Conservation (phyloP, 1,284 basidiomycete genomes). For the Pseudozyma pruni region DNA sequence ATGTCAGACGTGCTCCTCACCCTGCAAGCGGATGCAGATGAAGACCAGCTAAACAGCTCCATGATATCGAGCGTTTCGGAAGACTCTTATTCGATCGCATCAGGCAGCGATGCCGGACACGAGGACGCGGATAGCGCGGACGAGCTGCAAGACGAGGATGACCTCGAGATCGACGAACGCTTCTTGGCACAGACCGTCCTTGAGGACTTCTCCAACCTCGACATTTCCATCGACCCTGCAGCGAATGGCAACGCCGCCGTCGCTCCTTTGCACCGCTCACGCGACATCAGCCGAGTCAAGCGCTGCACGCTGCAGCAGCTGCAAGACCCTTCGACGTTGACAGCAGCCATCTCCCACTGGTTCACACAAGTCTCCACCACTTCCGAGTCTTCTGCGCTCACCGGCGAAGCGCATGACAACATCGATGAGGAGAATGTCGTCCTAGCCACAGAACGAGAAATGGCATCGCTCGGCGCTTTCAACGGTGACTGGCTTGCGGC, state of each 20-base stretch:
- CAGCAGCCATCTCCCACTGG: constrained; percentile 47
- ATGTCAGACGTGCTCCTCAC: constrained; percentile 48
- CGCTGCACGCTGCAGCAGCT: constrained; percentile 27
- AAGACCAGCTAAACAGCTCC: constrained; percentile 18
- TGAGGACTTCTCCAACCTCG: constrained; percentile 49
- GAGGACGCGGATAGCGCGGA: constrained; percentile 21
- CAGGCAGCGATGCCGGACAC: constrained; percentile 14
- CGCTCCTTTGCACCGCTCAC: not conserved
- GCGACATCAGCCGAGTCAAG: constrained; percentile 15
- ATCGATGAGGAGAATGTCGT: constrained; percentile 59
- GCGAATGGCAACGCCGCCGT: not conserved
- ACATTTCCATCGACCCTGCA: constrained; percentile 33
- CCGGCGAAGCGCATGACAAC: constrained; percentile 31
- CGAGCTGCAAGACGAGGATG: constrained; percentile 34
- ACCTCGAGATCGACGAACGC: constrained; percentile 53
- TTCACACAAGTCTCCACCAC: constrained; percentile 15
- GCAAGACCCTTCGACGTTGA: constrained; percentile 23
- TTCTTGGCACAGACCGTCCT: constrained; percentile 57
- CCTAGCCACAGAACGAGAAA: constrained; percentile 69
- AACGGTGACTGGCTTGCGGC: constrained; percentile 85
- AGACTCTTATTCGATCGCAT: constrained; percentile 29
- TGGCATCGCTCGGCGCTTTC: constrained; percentile 80
- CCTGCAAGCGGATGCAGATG: constrained; percentile 21
- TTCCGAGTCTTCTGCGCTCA: constrained; percentile 7
- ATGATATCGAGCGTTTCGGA: constrained; percentile 28